Evolutionary conservation across 257 asterid species (phyloP).

Genomic region (Scutellaria baicalensis): DNA sequence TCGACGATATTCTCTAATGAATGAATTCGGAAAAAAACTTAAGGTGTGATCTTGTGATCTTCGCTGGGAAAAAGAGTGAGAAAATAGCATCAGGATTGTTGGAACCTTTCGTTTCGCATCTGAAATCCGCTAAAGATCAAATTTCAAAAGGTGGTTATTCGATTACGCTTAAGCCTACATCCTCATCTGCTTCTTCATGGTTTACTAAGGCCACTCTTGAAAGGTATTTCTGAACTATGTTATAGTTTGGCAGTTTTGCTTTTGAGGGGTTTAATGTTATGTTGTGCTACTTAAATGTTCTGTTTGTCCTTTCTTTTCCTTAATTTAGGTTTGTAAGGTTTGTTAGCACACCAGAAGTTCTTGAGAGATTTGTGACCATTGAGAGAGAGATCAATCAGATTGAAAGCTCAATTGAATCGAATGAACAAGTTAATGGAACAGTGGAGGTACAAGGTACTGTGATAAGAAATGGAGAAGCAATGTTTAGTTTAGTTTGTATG

Average conservation of each 20-base stretch:
- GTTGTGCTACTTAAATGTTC: not conserved
- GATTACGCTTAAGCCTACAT: constrained; percentile 45
- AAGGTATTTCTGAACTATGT: constrained; percentile 32
- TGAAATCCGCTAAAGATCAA: constrained; percentile 73
- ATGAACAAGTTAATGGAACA: constrained; percentile 36
- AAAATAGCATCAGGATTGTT: constrained; percentile 72
- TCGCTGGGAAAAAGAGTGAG: constrained; percentile 63
- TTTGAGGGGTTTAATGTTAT: not conserved
- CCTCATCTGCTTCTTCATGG: constrained; percentile 40
- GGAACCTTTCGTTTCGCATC: constrained; percentile 64
- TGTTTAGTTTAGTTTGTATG: not conserved
- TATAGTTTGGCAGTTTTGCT: not conserved
- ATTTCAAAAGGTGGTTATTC: constrained; percentile 82
- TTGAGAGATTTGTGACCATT: constrained; percentile 69
- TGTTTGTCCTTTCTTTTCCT: not conserved
- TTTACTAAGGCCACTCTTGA: constrained; percentile 68
- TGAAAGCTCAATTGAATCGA: constrained; percentile 51
- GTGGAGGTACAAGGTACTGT: constrained; percentile 40
- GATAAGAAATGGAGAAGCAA: not conserved
- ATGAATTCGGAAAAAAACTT: not conserved
- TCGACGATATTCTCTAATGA: constrained; percentile 4
- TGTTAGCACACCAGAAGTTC: constrained; percentile 75
- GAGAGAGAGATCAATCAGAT: constrained; percentile 72
- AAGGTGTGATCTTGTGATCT: constrained; percentile 80
- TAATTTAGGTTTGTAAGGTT: constrained; percentile 68